A percentile compares a stretch with the other conserved stretches of the same genome.
These are phyloP conservation scores for Vitis cinerea DNA, from an alignment of 164 flowering plant species.

Conservation along the genomic window DNA sequence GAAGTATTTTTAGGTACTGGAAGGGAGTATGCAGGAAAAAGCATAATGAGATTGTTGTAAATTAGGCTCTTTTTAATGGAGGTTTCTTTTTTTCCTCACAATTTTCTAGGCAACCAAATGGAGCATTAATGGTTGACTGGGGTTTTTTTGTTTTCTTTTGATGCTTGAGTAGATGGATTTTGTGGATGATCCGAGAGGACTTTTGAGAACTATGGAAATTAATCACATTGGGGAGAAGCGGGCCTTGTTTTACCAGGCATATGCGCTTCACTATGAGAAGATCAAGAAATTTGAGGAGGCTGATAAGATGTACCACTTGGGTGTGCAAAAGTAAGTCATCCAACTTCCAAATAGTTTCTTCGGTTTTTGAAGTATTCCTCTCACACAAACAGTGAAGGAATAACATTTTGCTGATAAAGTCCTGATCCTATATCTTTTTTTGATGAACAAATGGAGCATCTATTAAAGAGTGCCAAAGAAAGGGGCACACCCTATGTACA, in stretches of 20 bases:
- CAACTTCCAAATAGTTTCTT: background rate
- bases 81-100: background rate
- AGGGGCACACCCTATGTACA: too few species aligned
- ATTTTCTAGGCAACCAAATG: background rate
- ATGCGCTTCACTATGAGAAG: slow-evolving; percentile 88
- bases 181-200: slow-evolving; percentile 69
- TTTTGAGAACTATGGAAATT: slow-evolving; percentile 68
- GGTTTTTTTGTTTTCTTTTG: background rate
- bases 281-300: slow-evolving; percentile 79
- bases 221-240: slow-evolving; percentile 62
- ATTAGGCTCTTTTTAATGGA: background rate
- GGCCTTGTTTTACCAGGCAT: slow-evolving; percentile 86
- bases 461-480: too few species aligned
- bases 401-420: too few species aligned
- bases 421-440: too few species aligned
- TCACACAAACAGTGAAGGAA: too few species aligned
- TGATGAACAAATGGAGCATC: too few species aligned
- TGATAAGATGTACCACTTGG: slow-evolving; percentile 78
- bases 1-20: too few species aligned
- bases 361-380: background rate
- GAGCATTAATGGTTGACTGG: background rate
- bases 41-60: background rate
- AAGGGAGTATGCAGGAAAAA: too few species aligned
- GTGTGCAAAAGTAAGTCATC: slow-evolving; percentile 73
- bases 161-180: slow-evolving; percentile 69